Evolutionary conservation across 2,329 filamentous ascomycete species (phyloP).

Genomic region (Pseudogymnoascus pannorum): DNA sequence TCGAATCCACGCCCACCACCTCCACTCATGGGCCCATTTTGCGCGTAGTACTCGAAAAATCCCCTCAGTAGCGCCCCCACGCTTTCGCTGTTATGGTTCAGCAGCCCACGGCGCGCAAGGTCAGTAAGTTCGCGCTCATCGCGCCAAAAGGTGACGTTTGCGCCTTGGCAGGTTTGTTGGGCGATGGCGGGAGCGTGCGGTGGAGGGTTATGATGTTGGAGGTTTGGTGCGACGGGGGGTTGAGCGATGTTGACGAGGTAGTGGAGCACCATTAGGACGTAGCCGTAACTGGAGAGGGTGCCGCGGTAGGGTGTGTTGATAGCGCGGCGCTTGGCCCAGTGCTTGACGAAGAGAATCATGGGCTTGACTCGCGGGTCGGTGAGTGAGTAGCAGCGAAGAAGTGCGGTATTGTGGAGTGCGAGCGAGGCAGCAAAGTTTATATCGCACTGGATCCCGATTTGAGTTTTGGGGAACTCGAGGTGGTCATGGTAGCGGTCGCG

Average conservation of each 20-base stretch:
- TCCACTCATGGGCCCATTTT: constrained; percentile 47
- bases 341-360: constrained; percentile 79
- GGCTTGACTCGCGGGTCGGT: constrained; percentile 71
- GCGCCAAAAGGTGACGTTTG: constrained; percentile 70
- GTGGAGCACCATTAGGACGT: constrained; percentile 86
- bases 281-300: constrained; percentile 83
- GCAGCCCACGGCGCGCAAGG: constrained; percentile 48
- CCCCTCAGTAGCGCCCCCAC: constrained; percentile 67
- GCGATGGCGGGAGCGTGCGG: constrained; percentile 36
- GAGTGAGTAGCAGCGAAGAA: constrained; percentile 75
- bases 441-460: constrained; percentile 79
- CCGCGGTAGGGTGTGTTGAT: constrained; percentile 85
- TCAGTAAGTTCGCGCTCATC: constrained; percentile 62
- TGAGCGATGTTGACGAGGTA: constrained; percentile 76
- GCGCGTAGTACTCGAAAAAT: constrained; percentile 84
- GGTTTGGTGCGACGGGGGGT: constrained; percentile 77
- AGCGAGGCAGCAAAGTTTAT: constrained; percentile 87
- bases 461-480: constrained; percentile 70
- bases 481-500: constrained; percentile 48
- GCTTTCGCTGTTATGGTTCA: constrained; percentile 63
- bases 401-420: constrained; percentile 72
- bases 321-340: constrained; percentile 78
- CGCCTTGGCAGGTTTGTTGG: constrained; percentile 49
- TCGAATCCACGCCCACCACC: constrained; percentile 53
- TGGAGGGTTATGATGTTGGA: constrained; percentile 52